A percentile compares a stretch with the other conserved stretches of the same genome.
phyloP scores from a whole-genome alignment of 1,139 yeast genomes.

The Blastobotrys buckinghamii region DNA sequence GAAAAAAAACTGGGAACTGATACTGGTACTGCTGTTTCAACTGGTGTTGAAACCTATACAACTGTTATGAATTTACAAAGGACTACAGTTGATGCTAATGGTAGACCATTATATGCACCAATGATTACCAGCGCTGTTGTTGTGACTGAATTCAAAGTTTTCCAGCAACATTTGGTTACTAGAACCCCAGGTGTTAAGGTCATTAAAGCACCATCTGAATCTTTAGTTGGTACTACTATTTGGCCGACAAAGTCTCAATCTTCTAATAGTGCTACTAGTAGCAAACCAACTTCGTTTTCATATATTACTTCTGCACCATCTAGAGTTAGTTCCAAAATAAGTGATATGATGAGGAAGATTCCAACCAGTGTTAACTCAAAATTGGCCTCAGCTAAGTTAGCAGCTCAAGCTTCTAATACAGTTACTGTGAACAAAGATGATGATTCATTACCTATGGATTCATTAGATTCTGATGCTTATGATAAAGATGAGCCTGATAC shows the following conservation, averaged over 20 bases:
- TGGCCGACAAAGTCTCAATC: background rate
- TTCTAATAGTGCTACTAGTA: background rate
- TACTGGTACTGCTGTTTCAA: background rate
- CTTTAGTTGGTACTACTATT: background rate
- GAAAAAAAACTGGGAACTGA: background rate
- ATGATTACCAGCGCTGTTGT: background rate
- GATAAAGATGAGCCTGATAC: background rate
- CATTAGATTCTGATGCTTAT: background rate
- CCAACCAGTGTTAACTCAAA: too few relatives aligned
- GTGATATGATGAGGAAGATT: too few relatives aligned
- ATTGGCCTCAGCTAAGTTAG: too few relatives aligned
- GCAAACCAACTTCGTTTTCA: too few relatives aligned
- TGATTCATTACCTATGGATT: background rate
- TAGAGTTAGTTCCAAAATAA: too few relatives aligned
- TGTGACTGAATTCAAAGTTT: conserved; percentile 1
- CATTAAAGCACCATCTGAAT: too few relatives aligned
- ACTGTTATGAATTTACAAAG: background rate
- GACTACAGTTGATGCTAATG: background rate
- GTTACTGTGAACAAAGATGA: background rate
- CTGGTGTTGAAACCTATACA: background rate
- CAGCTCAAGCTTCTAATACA: too few relatives aligned
- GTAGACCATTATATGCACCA: background rate
- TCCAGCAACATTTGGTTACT: background rate
- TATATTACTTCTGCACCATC: too few relatives aligned
- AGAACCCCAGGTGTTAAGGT: background rate